Conservation (phyloP, 2,329 filamentous ascomycete species). For the Penicillium sp. region DNA sequence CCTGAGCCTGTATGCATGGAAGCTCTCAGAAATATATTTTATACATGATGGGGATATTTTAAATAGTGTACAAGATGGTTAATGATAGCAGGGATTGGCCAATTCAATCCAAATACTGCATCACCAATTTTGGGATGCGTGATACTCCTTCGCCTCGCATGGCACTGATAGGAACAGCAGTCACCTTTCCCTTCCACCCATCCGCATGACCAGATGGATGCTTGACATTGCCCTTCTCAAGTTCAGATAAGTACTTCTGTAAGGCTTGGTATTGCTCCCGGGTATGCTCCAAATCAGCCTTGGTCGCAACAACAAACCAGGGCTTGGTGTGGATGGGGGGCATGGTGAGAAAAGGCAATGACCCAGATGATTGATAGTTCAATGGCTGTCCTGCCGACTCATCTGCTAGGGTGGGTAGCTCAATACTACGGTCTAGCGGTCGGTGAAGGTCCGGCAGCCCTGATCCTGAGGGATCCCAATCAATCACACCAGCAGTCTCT, state of each 20-base stretch:
- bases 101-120: constrained; percentile 44
- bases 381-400: constrained; percentile 7
- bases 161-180: constrained; percentile 84
- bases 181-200: constrained; percentile 62
- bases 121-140: constrained; percentile 46
- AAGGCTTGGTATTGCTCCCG: constrained; percentile 75
- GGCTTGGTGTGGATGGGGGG: constrained; percentile 90
- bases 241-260: constrained; percentile 69
- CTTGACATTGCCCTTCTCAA: constrained; percentile 64
- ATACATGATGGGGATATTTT: constrained; percentile 1
- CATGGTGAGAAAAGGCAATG: constrained; percentile 54
- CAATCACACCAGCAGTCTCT: constrained; percentile 55
- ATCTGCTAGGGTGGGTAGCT: constrained; percentile 1
- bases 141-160: constrained; percentile 85
- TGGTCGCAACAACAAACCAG: constrained; percentile 95
- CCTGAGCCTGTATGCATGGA: too few species aligned
- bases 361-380: constrained; percentile 16
- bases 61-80: constrained; percentile 17
- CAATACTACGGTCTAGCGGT: constrained; percentile 5
- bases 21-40: background rate
- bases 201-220: constrained; percentile 77
- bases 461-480: constrained; percentile 46
- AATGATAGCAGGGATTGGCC: background rate
- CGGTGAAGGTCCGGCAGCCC: constrained; percentile 29
- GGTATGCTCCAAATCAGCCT: constrained; percentile 81